Evolutionary conservation across 768 basidiomycete genomes (phyloP), one percentile per base, ranked within the genome.

Genomic region (Xanthoconium purpureum): DNA sequence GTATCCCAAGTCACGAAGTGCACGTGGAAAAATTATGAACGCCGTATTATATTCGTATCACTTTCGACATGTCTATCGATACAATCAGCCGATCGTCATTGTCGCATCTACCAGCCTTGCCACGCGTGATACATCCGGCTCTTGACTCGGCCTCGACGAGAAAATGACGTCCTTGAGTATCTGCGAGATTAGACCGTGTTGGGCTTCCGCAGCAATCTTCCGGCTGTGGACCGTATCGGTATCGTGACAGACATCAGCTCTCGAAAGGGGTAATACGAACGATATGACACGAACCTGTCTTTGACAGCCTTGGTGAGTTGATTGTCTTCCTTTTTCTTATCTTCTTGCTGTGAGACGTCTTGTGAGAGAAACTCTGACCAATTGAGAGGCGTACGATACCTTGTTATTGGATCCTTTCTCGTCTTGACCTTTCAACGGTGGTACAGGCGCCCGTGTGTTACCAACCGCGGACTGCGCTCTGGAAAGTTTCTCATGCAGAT

Each of bases 121-220:
- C 24, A 68, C 58, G 10, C 60, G 66, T 8, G 56, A 64, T 20
- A 64, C 64, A 7, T 69, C 66, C 0, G 58, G 55, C 43, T 58
- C 62, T 47, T 66, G 58, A 51, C 56, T 60, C 15, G 77, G 78
- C 49, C 80, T 73, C 42, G 71, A 69, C 10, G 90, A 92, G 68
- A 98, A 97, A 39, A 98, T 82, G 43, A 92, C 82, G 59, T 96
- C 94, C 70, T 98, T 98, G 68, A 98, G 80, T 6, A 96, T 85
- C 68, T 98, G 95, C 3, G 94, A 80, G 57, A 97, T 94, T 52
- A 98, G 83, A 2, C 94, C 95, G 63, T 98, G 94, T 63, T 96
- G 93, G 1, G 91, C 91, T 68, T 98, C 94, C 5, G 87, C 81
- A 0, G 94, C 86, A 52, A 98, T 92, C 65, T 90, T 94, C 39